Evolutionary conservation across 345 rosid genomes (phyloP), one percentile per base, ranked within the genome.

Genomic region (Barbarea vulgaris): DNA sequence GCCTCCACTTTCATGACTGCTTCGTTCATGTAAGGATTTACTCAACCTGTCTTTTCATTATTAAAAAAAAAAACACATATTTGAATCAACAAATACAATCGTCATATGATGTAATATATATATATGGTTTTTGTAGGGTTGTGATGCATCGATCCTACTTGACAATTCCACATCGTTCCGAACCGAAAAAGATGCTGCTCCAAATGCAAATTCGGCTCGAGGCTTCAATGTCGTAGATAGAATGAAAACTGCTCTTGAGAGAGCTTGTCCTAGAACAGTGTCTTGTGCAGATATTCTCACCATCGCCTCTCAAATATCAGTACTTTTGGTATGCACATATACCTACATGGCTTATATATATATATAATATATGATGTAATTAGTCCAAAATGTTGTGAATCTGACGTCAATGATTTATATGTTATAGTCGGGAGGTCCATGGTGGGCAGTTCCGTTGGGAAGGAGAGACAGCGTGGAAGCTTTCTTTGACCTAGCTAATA

Each of bases 221-320:
- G 94, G 91, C 3, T 87, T 72, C 15, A 31, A 77, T 0, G 89
- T 85, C 18, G 68, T 87, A 24, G 94, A 89, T 62, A 41, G 25
- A 33, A 87, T 87, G 85, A 89, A 89, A 79, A 5, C 72, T 10
- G 74, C 65, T 5, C 9, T 87, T 64, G 94, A 84, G 77, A 46
- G 24, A 22, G 71, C 59, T 30, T 86, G 90, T n/a, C 88, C 90
- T 5, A 67, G 76, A 33, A 51, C 47, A 10, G 88, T 86, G 22
- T 87, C 90, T 50, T 87, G 90, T 52, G 90, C 90, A 21, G 90
- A 87, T 80, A 52, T 80, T n/a, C 82, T 84, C 72, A 62, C 87
- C 22, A 77, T 82, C 39, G 87, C 87, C n/a, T 31, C 87, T 39
- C 65, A 75, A 48, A 74, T 77, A 75, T 82, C 87, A 47, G 84